These are phyloP conservation scores for Arabis alpina DNA, from an alignment of 345 rosid genomes.

Conservation along the genomic window DNA sequence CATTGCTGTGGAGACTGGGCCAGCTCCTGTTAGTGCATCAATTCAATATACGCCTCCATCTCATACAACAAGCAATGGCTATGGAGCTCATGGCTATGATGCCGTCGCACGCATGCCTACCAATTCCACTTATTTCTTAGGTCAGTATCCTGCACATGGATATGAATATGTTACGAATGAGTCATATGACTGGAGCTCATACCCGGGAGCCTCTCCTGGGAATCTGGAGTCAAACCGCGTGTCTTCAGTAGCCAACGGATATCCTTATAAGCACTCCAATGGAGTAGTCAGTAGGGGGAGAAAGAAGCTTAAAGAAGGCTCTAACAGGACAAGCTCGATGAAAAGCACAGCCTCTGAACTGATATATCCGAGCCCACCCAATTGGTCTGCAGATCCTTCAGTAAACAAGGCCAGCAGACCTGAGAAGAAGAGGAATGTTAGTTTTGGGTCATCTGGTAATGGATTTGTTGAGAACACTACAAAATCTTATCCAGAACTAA, in stretches of 20 bases:
- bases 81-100: conserved; percentile 76
- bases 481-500: conserved; percentile 53
- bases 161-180: conserved; percentile 74
- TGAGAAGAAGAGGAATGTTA: conserved; percentile 80
- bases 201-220: conserved; percentile 60
- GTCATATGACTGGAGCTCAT: conserved; percentile 79
- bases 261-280: conserved; percentile 56
- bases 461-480: conserved; percentile 58
- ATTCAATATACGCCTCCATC: conserved; percentile 70
- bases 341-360: conserved; percentile 41
- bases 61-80: conserved; percentile 56
- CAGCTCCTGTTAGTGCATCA: conserved; percentile 78
- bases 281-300: conserved; percentile 53
- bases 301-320: conserved; percentile 53
- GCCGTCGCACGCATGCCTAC: conserved; percentile 35
- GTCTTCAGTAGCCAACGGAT: conserved; percentile 51
- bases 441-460: conserved; percentile 51
- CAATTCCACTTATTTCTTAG: conserved; percentile 56
- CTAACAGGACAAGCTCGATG: conserved; percentile 54
- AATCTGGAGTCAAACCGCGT: conserved; percentile 55
- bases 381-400: conserved; percentile 45
- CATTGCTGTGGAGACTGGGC: conserved; percentile 82
- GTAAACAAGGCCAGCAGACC: conserved; percentile 51
- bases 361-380: conserved; percentile 39
- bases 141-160: conserved; percentile 78